Base-by-base conservation (phyloP, 768 basidiomycete genomes). In the Asterophora parasitica region DNA sequence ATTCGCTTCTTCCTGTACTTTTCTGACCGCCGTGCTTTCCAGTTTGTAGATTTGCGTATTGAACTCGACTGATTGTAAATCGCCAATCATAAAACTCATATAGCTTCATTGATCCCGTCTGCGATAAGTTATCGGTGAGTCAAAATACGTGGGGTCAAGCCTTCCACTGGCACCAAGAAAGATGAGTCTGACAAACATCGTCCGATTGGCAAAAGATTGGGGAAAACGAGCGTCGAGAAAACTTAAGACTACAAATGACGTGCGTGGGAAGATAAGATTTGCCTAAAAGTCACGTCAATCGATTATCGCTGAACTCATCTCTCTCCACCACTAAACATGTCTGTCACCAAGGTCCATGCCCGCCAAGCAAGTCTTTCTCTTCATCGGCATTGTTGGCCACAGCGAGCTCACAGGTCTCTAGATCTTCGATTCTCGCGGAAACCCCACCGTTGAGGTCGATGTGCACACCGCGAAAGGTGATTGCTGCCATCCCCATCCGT, bases 341-440 rank as follows among this genome's bases (percentile, higher is more conserved):
- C 92, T 62, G 81, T 95, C 76, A 83, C 83, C 49, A 93, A 93
- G 75, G 72, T 96, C 63, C 78, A 84, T 73, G 92, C 92, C 61
- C 91, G 93, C 65, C 92, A 94, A 85, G 92, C 90, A 70, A 53
- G 65, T 33, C 49, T 28, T 37, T 19, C 15, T 42, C 13, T 16
- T 39, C n/a, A n/a, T n/a, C 42, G 28, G 45, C 35, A 33, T 51
- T 31, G 44, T 44, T 35, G 42, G 32, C 47, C 54, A 53, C 11
- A 38, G 48, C 35, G 44, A 30, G 33, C 51, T 44, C 39, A 68
- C 40, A 48, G 28, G 46, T 52, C 51, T 36, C 19, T 62, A 97
- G 95, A 95, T 98, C 83, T 98, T 96, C 69, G 95, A 98, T 79
- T 97, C 93, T 64, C 92, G 95, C 65, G 94, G 93, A 60, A 93